These are phyloP conservation scores for Aspergillus diversus DNA, from an alignment of 495 filamentous ascomycete genomes.

Conservation along the genomic window DNA sequence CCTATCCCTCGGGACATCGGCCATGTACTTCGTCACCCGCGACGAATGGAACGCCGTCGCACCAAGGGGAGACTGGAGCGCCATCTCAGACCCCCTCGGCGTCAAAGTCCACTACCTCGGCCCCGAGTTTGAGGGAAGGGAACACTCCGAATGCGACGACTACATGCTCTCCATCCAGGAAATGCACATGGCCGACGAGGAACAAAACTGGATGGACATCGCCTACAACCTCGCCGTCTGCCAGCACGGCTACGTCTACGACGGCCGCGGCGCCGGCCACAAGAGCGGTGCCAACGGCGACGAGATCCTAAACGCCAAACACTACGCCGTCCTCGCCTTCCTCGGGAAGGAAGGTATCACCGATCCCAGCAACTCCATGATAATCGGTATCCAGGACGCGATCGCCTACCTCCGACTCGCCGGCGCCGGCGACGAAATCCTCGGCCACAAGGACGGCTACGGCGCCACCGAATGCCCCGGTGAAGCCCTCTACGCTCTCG, in stretches of 20 bases:
- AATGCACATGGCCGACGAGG: not conserved
- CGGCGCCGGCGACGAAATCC: conserved; percentile 4
- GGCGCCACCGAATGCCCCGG: conserved; percentile 9
- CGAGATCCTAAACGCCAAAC: not conserved
- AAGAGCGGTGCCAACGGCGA: conserved; percentile 4
- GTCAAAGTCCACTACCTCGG: conserved; percentile 14
- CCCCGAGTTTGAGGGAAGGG: not conserved
- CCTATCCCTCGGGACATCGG: not conserved
- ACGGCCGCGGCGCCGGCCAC: conserved; percentile 7
- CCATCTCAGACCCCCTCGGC: conserved; percentile 1
- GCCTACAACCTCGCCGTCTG: conserved; percentile 12
- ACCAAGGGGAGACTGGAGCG: not conserved
- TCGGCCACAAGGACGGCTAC: conserved; percentile 5
- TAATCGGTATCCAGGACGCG: conserved; percentile 5
- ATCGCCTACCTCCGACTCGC: conserved; percentile 10
- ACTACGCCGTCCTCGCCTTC: conserved; percentile 11
- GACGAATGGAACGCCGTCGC: conserved; percentile 4
- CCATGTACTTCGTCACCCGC: conserved; percentile 15
- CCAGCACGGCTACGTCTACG: conserved; percentile 14
- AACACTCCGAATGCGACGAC: conserved; percentile 4
- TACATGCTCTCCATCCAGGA: conserved; percentile 15
- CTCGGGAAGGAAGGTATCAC: not conserved
- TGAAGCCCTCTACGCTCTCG: not conserved
- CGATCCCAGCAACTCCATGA: not conserved
- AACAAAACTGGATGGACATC: conserved; percentile 6